These are phyloP conservation scores for Fusarium ambrosium DNA, from an alignment of 2,329 filamentous ascomycete genomes.

Conservation along the genomic window DNA sequence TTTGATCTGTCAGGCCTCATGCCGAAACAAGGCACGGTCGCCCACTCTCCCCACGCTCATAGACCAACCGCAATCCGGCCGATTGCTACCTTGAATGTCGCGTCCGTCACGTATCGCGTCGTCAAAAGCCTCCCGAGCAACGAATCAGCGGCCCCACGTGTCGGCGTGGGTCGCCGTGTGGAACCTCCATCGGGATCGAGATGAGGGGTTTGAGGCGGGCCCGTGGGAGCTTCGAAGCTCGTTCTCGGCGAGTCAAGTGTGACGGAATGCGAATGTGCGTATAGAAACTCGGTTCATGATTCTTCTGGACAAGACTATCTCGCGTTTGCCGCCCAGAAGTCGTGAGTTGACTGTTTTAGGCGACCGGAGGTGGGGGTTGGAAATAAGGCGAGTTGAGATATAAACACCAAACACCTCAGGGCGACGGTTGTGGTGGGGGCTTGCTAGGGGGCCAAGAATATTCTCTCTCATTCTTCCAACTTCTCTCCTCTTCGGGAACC, in stretches of 20 bases:
- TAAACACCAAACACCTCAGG: slow-evolving; percentile 36
- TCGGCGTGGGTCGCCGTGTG: slow-evolving; percentile 26
- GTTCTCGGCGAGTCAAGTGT: slow-evolving; percentile 34
- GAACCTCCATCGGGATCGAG: slow-evolving; percentile 13
- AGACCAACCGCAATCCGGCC: slow-evolving; percentile 3
- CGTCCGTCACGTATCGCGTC: slow-evolving; percentile 4
- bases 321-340: slow-evolving; percentile 29
- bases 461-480: slow-evolving; percentile 9
- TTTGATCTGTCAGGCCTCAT: slow-evolving; percentile 10
- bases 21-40: not conserved
- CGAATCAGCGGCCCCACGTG: slow-evolving; percentile 52
- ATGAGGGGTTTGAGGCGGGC: slow-evolving; percentile 31
- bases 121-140: slow-evolving; percentile 21
- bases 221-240: slow-evolving; percentile 10
- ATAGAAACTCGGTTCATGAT: slow-evolving; percentile 14
- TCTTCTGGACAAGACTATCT: slow-evolving; percentile 16
- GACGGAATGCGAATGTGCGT: slow-evolving; percentile 34
- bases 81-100: slow-evolving; percentile 17
- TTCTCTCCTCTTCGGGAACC: not conserved
- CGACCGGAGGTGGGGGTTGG: slow-evolving; percentile 21
- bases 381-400: slow-evolving; percentile 23
- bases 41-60: slow-evolving; percentile 1
- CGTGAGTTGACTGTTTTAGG: not conserved
- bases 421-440: slow-evolving; percentile 1
- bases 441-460: slow-evolving; percentile 8